A percentile compares a stretch with the other conserved stretches of the same genome.
phyloP scores from a whole-genome alignment of 140 eudicot genomes.

The Flaveria floridana region DNA sequence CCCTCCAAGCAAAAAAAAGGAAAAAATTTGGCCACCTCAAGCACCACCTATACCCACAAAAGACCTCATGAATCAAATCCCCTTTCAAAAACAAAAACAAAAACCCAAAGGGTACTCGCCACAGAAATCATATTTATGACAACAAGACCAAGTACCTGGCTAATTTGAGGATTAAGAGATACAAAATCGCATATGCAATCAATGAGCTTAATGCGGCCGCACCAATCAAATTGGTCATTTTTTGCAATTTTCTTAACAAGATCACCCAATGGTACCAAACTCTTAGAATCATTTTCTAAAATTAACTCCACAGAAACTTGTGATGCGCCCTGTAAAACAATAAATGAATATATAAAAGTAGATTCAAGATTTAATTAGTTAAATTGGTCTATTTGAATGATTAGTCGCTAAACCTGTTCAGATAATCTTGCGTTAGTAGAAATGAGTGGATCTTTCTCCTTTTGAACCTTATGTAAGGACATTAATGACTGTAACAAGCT shows the following conservation, averaged over 20 bases:
- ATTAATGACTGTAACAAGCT: slow-evolving; percentile 49
- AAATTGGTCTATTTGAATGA: background rate
- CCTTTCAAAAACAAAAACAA: background rate
- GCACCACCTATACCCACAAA: background rate
- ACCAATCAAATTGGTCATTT: slow-evolving; percentile 67
- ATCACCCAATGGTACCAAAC: slow-evolving; percentile 66
- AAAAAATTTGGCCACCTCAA: background rate
- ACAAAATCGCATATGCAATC: slow-evolving; percentile 79
- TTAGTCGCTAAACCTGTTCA: slow-evolving; percentile 60
- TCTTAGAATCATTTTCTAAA: slow-evolving; percentile 44
- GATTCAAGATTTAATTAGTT: slow-evolving; percentile 11
- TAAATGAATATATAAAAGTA: slow-evolving; percentile 1
- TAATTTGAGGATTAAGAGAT: slow-evolving; percentile 59
- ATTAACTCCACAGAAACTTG: slow-evolving; percentile 35
- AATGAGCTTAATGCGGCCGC: slow-evolving; percentile 74
- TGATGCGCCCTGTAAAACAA: slow-evolving; percentile 32
- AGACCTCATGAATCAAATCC: background rate
- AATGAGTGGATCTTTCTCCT: slow-evolving; percentile 34
- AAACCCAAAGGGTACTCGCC: slow-evolving; percentile 15
- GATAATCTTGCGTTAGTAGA: slow-evolving; percentile 35
- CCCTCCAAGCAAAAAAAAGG: no score
- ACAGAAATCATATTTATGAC: background rate
- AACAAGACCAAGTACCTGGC: slow-evolving; percentile 66
- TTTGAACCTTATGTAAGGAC: slow-evolving; percentile 37
- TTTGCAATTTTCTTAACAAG: slow-evolving; percentile 65